These are phyloP conservation scores for Brassica napus DNA, from an alignment of 345 rosid genomes.

Conservation along the genomic window DNA sequence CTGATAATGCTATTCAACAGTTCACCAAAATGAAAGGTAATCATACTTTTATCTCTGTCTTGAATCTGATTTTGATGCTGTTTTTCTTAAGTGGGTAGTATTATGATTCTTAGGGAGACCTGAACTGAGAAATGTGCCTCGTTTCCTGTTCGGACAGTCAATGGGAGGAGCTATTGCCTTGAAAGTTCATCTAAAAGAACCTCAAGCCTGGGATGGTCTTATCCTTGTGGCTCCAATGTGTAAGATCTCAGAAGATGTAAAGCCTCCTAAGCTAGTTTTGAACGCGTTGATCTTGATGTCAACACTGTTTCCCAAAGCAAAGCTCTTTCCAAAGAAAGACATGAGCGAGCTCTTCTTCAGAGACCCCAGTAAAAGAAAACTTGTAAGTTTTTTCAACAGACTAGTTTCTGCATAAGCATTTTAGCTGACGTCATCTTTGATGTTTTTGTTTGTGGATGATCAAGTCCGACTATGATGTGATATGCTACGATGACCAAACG, in stretches of 20 bases:
- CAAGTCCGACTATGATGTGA: constrained; percentile 80
- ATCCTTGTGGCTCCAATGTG: constrained; percentile 96
- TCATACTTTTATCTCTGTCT: background rate
- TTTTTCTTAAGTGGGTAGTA: constrained; percentile 13
- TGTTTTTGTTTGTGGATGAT: constrained; percentile 3
- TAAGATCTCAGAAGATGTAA: constrained; percentile 84
- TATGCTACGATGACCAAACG: constrained; percentile 55
- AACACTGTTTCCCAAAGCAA: constrained; percentile 70
- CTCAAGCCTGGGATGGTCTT: constrained; percentile 88
- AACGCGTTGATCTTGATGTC: constrained; percentile 57
- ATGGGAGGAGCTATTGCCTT: constrained; percentile 97
- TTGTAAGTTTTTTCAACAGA: constrained; percentile 44
- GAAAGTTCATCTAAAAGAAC: constrained; percentile 75
- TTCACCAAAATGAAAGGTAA: constrained; percentile 79
- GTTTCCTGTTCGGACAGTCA: constrained; percentile 85
- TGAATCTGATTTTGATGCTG: background rate
- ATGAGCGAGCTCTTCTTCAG: constrained; percentile 69
- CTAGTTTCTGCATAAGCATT: background rate
- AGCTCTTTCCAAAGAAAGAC: constrained; percentile 76
- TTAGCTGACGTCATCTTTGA: background rate
- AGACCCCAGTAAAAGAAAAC: constrained; percentile 64
- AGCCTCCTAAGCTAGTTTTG: constrained; percentile 61
- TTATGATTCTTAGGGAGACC: constrained; percentile 54
- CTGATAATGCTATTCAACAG: constrained; percentile 69
- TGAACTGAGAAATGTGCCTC: constrained; percentile 67